Conservation (phyloP, 768 basidiomycete species). For the Imleria badia region DNA sequence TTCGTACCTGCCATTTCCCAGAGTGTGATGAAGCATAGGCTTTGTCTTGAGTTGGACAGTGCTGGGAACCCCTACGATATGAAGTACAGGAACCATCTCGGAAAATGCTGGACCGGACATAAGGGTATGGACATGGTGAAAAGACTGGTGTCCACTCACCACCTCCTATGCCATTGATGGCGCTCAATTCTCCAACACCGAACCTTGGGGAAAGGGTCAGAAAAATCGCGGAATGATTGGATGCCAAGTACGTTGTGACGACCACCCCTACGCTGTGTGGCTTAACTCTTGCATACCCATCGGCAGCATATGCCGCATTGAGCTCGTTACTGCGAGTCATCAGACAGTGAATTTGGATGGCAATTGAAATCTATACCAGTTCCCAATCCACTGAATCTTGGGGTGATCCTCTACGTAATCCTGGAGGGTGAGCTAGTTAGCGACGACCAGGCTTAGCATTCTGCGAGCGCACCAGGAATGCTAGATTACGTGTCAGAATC, state of each 20-base stretch:
- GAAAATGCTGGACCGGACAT: conserved; percentile 54
- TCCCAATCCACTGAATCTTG: conserved; percentile 82
- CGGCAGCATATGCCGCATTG: conserved; percentile 88
- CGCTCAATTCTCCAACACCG: conserved; percentile 92
- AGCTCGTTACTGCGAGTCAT: conserved; percentile 64
- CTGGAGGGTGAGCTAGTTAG: conserved; percentile 33
- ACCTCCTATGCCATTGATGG: conserved; percentile 82
- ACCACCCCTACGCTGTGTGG: conserved; percentile 69
- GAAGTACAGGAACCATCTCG: conserved; percentile 88
- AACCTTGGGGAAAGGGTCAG: conserved; percentile 46
- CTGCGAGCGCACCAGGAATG: conserved; percentile 27
- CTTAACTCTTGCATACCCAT: conserved; percentile 91
- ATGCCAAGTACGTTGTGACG: conserved; percentile 63
- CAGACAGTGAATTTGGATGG: neutral
- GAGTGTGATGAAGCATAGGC: conserved; percentile 83
- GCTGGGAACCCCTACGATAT: conserved; percentile 82
- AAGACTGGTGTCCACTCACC: conserved; percentile 36
- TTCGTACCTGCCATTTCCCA: conserved; percentile 72
- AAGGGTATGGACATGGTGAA: neutral
- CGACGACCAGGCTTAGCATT: neutral
- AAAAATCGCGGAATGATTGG: neutral
- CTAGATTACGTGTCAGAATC: conserved; percentile 14
- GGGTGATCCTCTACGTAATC: conserved; percentile 83
- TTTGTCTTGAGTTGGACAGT: conserved; percentile 68
- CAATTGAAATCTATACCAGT: conserved; percentile 49